A percentile compares a stretch with the other conserved stretches of the same genome.
Evolutionary conservation across 2,329 filamentous ascomycete genomes (phyloP).

Genomic region (Cordyceps sp.): DNA sequence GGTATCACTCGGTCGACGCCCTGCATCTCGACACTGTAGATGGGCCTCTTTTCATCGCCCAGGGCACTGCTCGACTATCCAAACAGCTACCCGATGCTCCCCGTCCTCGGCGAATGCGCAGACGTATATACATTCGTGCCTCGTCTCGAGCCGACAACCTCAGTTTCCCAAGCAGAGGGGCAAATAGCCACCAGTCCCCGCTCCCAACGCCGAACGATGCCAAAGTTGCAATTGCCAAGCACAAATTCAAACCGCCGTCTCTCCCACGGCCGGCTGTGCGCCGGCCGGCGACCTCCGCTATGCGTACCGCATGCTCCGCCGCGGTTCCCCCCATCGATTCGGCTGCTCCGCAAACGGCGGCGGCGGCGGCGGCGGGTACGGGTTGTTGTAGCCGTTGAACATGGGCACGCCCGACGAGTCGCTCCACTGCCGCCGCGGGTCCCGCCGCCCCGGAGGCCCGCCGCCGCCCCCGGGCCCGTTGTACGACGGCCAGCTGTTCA

Average conservation of each 20-base stretch:
- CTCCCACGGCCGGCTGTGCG: no score
- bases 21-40: no score
- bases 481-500: constrained; percentile 10
- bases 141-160: no score
- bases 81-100: no score
- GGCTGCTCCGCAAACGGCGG: not conserved
- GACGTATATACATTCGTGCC: no score
- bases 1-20: no score
- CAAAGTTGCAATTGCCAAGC: not conserved
- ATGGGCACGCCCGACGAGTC: not conserved
- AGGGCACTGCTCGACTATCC: no score
- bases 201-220: not conserved
- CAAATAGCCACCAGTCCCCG: not conserved
- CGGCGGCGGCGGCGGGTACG: not conserved
- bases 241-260: no score
- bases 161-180: no score
- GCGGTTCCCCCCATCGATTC: constrained; percentile 4
- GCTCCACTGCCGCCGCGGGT: constrained; percentile 1
- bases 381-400: not conserved
- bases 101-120: no score
- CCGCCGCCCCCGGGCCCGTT: not conserved
- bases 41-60: no score
- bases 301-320: constrained; percentile 15
- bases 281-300: constrained; percentile 3
- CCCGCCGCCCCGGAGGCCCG: not conserved